Conservation (phyloP, 306 rosid genomes). For the Cucumis sativus region DNA sequence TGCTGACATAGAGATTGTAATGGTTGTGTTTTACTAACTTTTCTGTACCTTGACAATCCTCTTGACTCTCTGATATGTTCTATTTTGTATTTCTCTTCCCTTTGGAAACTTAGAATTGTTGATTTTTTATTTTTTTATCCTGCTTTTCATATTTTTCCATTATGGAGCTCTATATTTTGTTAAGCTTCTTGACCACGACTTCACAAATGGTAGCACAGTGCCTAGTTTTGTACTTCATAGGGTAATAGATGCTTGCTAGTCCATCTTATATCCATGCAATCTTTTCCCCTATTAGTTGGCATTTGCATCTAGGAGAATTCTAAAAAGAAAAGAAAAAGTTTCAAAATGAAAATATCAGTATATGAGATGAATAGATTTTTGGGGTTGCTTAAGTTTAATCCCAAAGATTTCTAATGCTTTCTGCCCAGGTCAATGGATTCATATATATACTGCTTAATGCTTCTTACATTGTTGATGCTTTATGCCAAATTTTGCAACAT, state of each 20-base stretch:
- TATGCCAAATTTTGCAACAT: neutral
- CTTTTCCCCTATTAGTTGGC: neutral
- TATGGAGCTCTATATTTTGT: neutral
- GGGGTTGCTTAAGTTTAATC: neutral
- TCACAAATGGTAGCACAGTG: neutral
- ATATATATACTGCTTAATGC: neutral
- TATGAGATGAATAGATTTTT: neutral
- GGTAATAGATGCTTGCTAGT: neutral
- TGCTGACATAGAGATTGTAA: neutral
- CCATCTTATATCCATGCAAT: neutral
- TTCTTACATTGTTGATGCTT: neutral
- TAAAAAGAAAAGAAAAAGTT: neutral
- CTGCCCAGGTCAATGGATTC: neutral
- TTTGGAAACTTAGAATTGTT: neutral
- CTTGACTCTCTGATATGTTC: neutral
- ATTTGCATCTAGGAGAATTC: neutral
- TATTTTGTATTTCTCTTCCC: neutral
- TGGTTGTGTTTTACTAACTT: neutral
- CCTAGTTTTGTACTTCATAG: neutral
- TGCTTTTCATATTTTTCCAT: neutral
- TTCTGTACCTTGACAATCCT: neutral
- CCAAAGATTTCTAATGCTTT: neutral
- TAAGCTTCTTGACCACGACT: neutral
- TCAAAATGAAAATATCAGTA: neutral
- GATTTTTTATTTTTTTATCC: too few relatives aligned